Base-by-base conservation (phyloP, 2,329 filamentous ascomycete genomes). In the Fusarium piperis region DNA sequence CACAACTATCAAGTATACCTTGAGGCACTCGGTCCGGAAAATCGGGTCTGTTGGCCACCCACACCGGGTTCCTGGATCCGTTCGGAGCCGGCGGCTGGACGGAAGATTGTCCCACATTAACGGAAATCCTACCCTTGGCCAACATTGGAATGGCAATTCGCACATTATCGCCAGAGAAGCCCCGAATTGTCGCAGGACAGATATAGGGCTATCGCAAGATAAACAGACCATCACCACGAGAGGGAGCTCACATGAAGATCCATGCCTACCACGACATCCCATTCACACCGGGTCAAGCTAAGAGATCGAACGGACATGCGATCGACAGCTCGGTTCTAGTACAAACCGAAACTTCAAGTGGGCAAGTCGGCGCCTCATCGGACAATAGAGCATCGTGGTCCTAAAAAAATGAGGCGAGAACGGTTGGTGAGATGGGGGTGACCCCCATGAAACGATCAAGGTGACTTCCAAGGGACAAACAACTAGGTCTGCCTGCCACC, bases 91-190 rank as follows among this genome's bases (percentile, higher is more conserved):
- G 36, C 41, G 20, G 26, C 44, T 44, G 32, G 28, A 32, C 56
- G 62, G 28, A 55, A 36, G 18, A 51, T 32, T 16, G 35, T 38
- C 48, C 57, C 58, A 65, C 57, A 61, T 36, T 30, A 30, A 20
- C 48, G 57, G 57, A 36, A 53, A n/a, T n/a, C 44, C 35, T 28
- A 32, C 36, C 30, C 46, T 28, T 26, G 6, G 36, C 12, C 30
- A 39, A 23, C 23, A 35, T 53, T 58, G 71, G 71, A 72, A 74
- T 74, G 69, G 23, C 51, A 51, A 61, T 64, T 44, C 57, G 59
- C 48, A 46, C 36, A 55, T 46, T 46, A 38, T 59, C 60, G 33
- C 61, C 62, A 53, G 55, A 64, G 55, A 64, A 64, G 62, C 55
- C 26, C 62, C 62, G 55, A 30, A 23, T 36, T 56, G 28, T 46